Base-by-base conservation (phyloP, 2,329 filamentous ascomycete species). In the Zasmidium citrigriseum region DNA sequence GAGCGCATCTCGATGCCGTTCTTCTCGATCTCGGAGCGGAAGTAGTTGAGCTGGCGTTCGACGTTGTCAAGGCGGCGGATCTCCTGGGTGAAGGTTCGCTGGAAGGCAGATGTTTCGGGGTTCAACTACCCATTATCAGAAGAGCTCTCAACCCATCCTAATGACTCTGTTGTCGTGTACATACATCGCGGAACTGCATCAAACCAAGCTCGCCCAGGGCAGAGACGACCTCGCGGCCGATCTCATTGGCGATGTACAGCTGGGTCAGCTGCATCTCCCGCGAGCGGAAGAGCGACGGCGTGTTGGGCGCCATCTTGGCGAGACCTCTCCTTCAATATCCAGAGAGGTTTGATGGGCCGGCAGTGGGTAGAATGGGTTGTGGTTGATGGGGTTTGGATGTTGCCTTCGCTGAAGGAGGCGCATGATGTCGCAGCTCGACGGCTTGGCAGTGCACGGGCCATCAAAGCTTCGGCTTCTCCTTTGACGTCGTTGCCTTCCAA, bases 221-320 rank as follows among this genome's bases (percentile, higher is more conserved):
- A 73, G 93, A 96, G 64, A 98, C 93, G 70, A 97, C 93, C 81
- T 99, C 96, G 74, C 95, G 88, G 70, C 95, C 93, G 69, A 99
- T 98, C 83, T 99, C 95, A 76, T 97, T 98, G 73, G 95, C 91
- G 72, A 99, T 96, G 80, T 98, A 99, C 73, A 99, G 89, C 87
- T 99, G 95, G 73, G 96, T 96, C 89, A 99, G 89, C 84, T 92
- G 97, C 95, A 99, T 99, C 79, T 97, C 91, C 90, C 92, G 91
- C 76, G 95, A 99, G 85, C 96, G 93, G 88, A 99, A 98, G 82
- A 97, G 90, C 78, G 93, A 96, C 81, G 98, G 92, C 80, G 91
- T 81, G 54, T 75, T 71, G 57, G 82, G 78, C 77, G 81, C 84
- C 86, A 88, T 88, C 56, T 60, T 67, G 59, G 45, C 55, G 46